Base-by-base conservation (phyloP, 257 asterid genomes). In the Salvia rosmarinus region DNA sequence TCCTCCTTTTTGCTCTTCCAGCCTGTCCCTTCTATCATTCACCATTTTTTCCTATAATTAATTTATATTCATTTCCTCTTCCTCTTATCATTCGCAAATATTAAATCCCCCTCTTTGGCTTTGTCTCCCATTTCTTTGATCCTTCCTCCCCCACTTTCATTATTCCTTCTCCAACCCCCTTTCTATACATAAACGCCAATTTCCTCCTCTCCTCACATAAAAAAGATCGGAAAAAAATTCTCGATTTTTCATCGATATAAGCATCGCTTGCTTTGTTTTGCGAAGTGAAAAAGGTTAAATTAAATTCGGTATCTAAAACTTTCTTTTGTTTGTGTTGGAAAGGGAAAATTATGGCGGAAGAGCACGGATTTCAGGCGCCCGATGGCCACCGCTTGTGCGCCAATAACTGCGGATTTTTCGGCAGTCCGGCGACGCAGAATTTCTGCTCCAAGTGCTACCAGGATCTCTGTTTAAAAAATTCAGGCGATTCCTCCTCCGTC, bases 321-420 rank as follows among this genome's bases (percentile, higher is more conserved):
- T 59, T n/a, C 21, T 16, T 5, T 71, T 20, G 6, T 39, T 9
- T 17, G 23, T 10, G 58, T 54, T 44, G 54, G 60, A 16, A 65
- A 65, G 25, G 54, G 46, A 6, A 30, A 49, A 21, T 56, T 35
- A 92, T 92, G 96, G 96, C 96, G 67, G 98, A 92, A 72, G 96
- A 92, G 67, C 96, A 92, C 58, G 95, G 89, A 66, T 90, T 79
- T 47, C 89, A 85, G 65, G 81, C 96, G 5, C 78, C 86, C n/a
- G 96, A 88, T 64, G 94, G 94, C 77, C 96, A 84, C 82, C 88
- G 90, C 3, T 51, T 92, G 56, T 92, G 96, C 75, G 88, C 82
- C 14, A 92, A 92, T 21, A 88, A 89, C 25, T 92, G 98, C 84
- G 98, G 98, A 0, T 88, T 92, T 30, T 89, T 85, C 70, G 98